A percentile compares a stretch with the other conserved stretches of the same genome.
Evolutionary conservation across 1,139 yeast species (phyloP).

Genomic region (Yamadazyma triangularis): DNA sequence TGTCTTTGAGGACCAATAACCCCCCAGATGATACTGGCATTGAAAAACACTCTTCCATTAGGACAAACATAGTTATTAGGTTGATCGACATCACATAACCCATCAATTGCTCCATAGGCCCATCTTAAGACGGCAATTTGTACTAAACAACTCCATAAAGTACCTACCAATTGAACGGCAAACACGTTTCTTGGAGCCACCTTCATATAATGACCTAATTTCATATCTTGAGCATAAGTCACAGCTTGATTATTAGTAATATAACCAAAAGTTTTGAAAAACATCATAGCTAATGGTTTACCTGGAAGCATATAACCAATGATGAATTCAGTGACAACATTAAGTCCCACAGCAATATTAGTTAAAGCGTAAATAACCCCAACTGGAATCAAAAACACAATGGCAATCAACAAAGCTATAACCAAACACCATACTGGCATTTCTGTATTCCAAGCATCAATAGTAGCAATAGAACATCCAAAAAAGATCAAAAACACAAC

Average conservation of each 20-base stretch:
- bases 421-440: conserved; percentile 37
- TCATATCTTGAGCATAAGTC: conserved; percentile 49
- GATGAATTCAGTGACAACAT: conserved; percentile 42
- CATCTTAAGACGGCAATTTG: conserved; percentile 44
- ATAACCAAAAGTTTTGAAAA: conserved; percentile 44
- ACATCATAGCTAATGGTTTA: conserved; percentile 45
- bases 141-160: conserved; percentile 42
- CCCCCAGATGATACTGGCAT: conserved; percentile 47
- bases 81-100: conserved; percentile 47
- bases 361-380: conserved; percentile 40
- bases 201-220: conserved; percentile 53
- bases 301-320: conserved; percentile 47
- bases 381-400: conserved; percentile 39
- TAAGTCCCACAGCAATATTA: conserved; percentile 43
- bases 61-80: conserved; percentile 39
- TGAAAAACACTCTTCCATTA: conserved; percentile 40
- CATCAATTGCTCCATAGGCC: conserved; percentile 39
- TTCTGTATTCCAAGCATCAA: conserved; percentile 40
- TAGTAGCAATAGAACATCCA: conserved; percentile 35
- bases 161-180: conserved; percentile 42
- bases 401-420: conserved; percentile 37
- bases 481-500: conserved; percentile 41
- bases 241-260: conserved; percentile 55
- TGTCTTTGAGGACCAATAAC: conserved; percentile 39
- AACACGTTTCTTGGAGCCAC: conserved; percentile 42